Base-by-base conservation (phyloP, 768 basidiomycete species). In the Collybia sp. region DNA sequence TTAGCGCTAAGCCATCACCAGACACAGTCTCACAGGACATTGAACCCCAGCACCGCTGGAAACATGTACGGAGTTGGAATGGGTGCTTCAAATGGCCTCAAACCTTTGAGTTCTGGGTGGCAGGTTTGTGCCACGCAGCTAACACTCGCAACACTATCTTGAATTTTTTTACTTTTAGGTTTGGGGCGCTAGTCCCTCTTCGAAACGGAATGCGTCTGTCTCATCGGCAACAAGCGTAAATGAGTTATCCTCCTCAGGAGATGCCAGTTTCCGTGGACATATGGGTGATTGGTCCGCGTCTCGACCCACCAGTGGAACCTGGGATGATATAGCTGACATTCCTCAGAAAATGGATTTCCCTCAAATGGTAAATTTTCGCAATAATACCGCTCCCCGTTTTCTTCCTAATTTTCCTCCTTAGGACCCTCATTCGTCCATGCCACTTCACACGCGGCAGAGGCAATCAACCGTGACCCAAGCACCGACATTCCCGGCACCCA, bases 31-130 rank as follows among this genome's bases (percentile, higher is more conserved):
- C 72, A 78, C 55, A 69, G 74, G 53, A 80, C 73, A 55, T 59
- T 76, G 49, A 64, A 70, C 11, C 63, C 71, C 16, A 57, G 67
- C 34, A 46, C 67, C 25, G 55, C 73, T 10, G 61, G 60, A 30
- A 79, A 73, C 52, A 74, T 82, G 67, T 75, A 82, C 54, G 73
- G 70, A 35, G 72, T 77, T 16, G 72, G 72, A 11, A 72, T 80
- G 61, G 63, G 70, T 38, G 64, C 73, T n/a, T 58, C 70, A 1
- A 71, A 61, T 20, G 63, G 70, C 12, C 66, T 81, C 46, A 81
- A 82, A 57, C 61, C 65, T 25, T 69, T 82, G 45, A 79, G 74
- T 60, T 67, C 80, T 42, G 79, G 83, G 37, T 86, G 85, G 84
- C 82, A 85, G 77, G 85, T 79, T 46, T 40, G 76, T 67, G 47